Base-by-base conservation (phyloP, 768 basidiomycete species). In the Auricularia heimuer region DNA sequence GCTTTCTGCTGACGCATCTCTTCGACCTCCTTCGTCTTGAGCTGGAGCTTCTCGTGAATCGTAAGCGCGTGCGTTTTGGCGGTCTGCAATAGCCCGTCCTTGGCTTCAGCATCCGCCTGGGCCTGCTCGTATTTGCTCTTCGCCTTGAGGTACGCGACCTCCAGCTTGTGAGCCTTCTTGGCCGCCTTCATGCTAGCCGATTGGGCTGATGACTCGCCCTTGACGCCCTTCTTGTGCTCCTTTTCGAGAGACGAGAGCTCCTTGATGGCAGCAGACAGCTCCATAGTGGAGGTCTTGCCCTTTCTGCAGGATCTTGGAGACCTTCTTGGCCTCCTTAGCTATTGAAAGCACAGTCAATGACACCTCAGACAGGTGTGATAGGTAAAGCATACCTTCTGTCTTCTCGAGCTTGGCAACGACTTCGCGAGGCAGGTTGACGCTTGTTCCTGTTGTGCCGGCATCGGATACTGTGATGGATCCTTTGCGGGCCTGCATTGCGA, bases 1-100 rank as follows among this genome's bases (percentile, higher is more conserved):
- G 82, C 83, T 71, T 87, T 86, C 69, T 85, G 80, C 21, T 78
- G 77, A 36, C 89, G 77, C 62, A 92, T 72, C 67, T 80, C 80
- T 68, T 92, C 88, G 1, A 93, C 81, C 70, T 92, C 88, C 63
- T 82, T 80, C n/a, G 82, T 81, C 78, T 91, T 92, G 64, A 85
- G 85, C 62, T 85, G 81, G 63, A 92, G 76, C 68, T 81, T 82
- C 62, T 83, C 79, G 1, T 87, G 89, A 29, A 83, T 80, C 62
- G 85, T 81, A 63, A 72, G 78, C 2, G 86, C 85, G 6, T 82
- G 83, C 33, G 80, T 77, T 54, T 81, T 79, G 21, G 82, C 75
- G 1, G 77, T 76, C 33, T 84, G 82, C 33, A 89, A 72, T 3
- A 77, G 73, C 65, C 83, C 81, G 24, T 77, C 77, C 63, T 81